Evolutionary conservation across 192 early-diverging fungal genomes (phyloP), one percentile per base, ranked within the genome.

Genomic region (Linnemannia hyalina): DNA sequence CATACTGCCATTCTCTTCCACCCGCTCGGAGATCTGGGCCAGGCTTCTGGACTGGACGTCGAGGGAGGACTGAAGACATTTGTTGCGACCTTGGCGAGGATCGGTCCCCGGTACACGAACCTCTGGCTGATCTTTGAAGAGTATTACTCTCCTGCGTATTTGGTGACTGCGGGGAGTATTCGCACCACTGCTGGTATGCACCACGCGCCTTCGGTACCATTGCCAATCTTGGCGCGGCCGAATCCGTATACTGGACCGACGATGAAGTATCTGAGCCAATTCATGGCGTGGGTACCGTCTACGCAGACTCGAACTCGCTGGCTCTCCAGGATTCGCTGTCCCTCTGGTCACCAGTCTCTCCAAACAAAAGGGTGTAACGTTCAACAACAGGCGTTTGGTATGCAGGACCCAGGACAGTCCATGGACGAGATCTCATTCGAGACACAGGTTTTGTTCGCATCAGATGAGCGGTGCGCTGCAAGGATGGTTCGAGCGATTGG

Each of bases 111-210:
- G 35, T 83, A 83, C 26, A 78, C 69, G 23, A 36, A 44, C 0
- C 16, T 83, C 2, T 83, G 82, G 82, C 10, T 83, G 11, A 78
- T 83, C 57, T 41, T 83, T 22, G 82, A 83, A 29, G 82, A 83
- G 49, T 78, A 83, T 36, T 57, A 73, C 8, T n/a, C 22, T 49
- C 71, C 71, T 73, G 41, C n/a, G 44, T 0, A n/a, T 38, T n/a
- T 29, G 26, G 42, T 73, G 23, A 46, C 42, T 46, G 0, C 26
- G 1, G 23, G 22, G 16, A n/a, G 8, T 18, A n/a, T 73, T 22
- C 10, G 69, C 22, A 13, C 4, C 6, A 15, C 16, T 41, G 4
- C 16, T 41, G 20, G 36, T 41, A 22, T 41, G 13, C 60, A 26
- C 0, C 26, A 8, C 35, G 60, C 29, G 11, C 9, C 29, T 5